Evolutionary conservation across 2,329 filamentous ascomycete genomes (phyloP).

Genomic region (Didymella segeticola): DNA sequence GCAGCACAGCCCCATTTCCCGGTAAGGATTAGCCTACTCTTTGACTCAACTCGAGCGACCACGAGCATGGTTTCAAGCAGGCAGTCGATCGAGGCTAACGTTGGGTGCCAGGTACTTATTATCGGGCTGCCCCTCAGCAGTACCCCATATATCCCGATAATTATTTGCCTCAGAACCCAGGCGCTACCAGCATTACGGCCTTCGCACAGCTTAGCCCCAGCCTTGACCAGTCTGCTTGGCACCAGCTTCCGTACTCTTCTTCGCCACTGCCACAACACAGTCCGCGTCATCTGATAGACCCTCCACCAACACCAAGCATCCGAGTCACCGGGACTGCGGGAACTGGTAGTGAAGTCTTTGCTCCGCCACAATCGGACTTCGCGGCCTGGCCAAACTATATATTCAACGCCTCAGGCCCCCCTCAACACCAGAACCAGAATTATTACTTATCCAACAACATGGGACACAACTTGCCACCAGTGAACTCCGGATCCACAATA

Average conservation of each 20-base stretch:
- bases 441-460: constrained; percentile 34
- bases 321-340: constrained; percentile 39
- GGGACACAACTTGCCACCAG: constrained; percentile 33
- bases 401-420: constrained; percentile 43
- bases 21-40: constrained; percentile 28
- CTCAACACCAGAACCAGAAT: constrained; percentile 29
- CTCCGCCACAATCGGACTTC: constrained; percentile 45
- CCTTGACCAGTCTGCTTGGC: constrained; percentile 36
- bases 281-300: constrained; percentile 45
- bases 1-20: constrained; percentile 24
- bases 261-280: constrained; percentile 44
- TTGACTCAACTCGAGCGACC: constrained; percentile 35
- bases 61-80: constrained; percentile 35
- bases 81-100: constrained; percentile 24
- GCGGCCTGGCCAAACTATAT: constrained; percentile 35
- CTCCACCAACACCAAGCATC: constrained; percentile 34
- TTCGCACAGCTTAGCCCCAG: constrained; percentile 40
- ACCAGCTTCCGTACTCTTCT: constrained; percentile 28
- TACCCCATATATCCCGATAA: constrained; percentile 30
- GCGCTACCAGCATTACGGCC: constrained; percentile 39
- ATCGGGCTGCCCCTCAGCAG: constrained; percentile 30
- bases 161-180: constrained; percentile 39
- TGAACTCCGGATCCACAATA: constrained; percentile 25
- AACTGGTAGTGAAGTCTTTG: constrained; percentile 31
- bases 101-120: constrained; percentile 39